Evolutionary conservation across 140 eudicot genomes (phyloP).

Genomic region (Oenanthe javanica): DNA sequence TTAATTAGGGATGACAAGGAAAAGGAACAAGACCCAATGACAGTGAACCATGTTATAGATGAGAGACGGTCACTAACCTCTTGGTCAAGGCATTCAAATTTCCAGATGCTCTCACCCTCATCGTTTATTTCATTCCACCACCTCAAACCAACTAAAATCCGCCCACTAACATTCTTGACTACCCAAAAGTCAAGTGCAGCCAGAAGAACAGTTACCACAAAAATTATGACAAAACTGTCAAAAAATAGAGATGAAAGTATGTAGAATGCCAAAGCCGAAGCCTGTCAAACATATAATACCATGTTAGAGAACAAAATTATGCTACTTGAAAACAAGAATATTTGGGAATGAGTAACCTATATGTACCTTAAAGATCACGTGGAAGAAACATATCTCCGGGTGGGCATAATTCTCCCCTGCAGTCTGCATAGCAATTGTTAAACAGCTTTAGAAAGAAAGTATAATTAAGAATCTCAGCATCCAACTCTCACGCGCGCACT

Average conservation of each 20-base stretch:
- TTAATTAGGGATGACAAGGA: not conserved
- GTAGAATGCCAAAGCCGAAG: constrained; percentile 90
- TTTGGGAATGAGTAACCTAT: not conserved
- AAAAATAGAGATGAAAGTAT: constrained; percentile 80
- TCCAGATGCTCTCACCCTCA: constrained; percentile 91
- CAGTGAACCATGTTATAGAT: not conserved
- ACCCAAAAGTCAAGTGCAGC: constrained; percentile 99
- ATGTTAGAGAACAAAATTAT: not conserved
- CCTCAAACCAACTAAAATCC: constrained; percentile 92
- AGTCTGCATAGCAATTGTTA: constrained; percentile 38
- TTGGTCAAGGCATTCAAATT: constrained; percentile 95
- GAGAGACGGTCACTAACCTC: constrained; percentile 46
- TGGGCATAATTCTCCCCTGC: constrained; percentile 77
- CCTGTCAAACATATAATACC: constrained; percentile 40
- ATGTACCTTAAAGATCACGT: constrained; percentile 86
- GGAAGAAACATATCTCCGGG: constrained; percentile 90
- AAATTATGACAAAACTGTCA: constrained; percentile 79
- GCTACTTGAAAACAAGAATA: not conserved
- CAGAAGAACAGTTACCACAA: constrained; percentile 87
- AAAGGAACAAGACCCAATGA: not conserved
- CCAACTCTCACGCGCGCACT: not conserved
- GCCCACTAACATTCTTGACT: constrained; percentile 96
- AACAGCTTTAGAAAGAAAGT: not conserved
- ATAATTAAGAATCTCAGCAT: not conserved
- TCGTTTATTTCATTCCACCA: constrained; percentile 99